These are phyloP conservation scores for Ascochyta clinopodiicola DNA, from an alignment of 2,329 filamentous ascomycete species.

Conservation along the genomic window DNA sequence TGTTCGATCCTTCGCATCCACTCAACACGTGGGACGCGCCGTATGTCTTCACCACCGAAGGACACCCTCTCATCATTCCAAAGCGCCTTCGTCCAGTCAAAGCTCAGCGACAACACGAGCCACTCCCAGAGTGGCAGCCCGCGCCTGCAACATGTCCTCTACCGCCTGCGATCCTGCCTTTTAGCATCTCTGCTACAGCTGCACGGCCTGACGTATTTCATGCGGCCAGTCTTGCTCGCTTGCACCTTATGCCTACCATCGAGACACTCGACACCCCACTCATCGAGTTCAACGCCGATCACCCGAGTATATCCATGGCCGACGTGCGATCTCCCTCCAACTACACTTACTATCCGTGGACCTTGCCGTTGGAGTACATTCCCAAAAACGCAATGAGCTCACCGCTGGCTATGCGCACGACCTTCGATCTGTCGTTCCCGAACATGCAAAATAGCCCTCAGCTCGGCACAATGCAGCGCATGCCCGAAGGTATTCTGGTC, in stretches of 20 bases:
- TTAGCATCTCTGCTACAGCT: conserved; percentile 80
- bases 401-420: conserved; percentile 71
- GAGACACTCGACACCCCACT: conserved; percentile 65
- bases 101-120: not conserved
- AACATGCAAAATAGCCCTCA: conserved; percentile 59
- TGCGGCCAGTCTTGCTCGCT: conserved; percentile 80
- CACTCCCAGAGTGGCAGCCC: conserved; percentile 22
- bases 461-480: conserved; percentile 61
- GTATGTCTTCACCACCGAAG: conserved; percentile 95
- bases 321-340: conserved; percentile 71
- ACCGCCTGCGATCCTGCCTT: conserved; percentile 63
- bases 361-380: conserved; percentile 76
- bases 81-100: conserved; percentile 40
- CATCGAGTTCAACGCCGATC: conserved; percentile 59
- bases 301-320: conserved; percentile 62
- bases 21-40: conserved; percentile 85
- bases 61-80: conserved; percentile 89
- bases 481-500: conserved; percentile 65
- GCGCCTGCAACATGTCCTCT: conserved; percentile 68
- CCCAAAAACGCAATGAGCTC: conserved; percentile 79
- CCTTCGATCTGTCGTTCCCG: conserved; percentile 74
- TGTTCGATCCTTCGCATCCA: conserved; percentile 86
- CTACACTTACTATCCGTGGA: conserved; percentile 92
- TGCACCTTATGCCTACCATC: conserved; percentile 73
- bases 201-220: conserved; percentile 85